phyloP scores from a whole-genome alignment of 495 filamentous ascomycete genomes.

The Apodospora peruviana region DNA sequence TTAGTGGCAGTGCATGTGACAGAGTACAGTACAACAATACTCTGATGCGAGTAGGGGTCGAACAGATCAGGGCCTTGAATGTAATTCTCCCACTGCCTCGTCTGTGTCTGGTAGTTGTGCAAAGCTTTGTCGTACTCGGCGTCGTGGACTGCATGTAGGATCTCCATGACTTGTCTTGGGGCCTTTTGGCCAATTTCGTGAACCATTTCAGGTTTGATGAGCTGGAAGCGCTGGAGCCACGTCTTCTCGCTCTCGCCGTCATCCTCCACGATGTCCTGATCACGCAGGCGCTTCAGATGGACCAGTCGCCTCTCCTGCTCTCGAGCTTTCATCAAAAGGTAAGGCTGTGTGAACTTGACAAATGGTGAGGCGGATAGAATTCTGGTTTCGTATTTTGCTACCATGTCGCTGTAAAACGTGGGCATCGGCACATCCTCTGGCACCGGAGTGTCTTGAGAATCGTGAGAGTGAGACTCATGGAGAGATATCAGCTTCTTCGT shows the following conservation, averaged over 20 bases:
- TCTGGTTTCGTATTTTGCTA: constrained; percentile 83
- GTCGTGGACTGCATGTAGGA: constrained; percentile 88
- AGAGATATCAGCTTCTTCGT: constrained; percentile 33
- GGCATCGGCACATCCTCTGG: constrained; percentile 86
- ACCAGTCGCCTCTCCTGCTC: constrained; percentile 80
- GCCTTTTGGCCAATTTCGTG: constrained; percentile 70
- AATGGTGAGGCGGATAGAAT: constrained; percentile 95
- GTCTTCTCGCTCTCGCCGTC: constrained; percentile 52
- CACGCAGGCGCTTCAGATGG: constrained; percentile 73
- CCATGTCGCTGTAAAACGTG: constrained; percentile 89
- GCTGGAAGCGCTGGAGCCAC: constrained; percentile 66
- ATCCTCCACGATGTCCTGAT: constrained; percentile 63
- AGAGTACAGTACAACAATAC: constrained; percentile 90
- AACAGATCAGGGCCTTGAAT: constrained; percentile 83
- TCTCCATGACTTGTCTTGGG: constrained; percentile 81
- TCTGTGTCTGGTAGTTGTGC: constrained; percentile 91
- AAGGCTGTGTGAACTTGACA: constrained; percentile 89
- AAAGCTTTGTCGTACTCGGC: constrained; percentile 94
- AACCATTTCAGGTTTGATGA: constrained; percentile 94
- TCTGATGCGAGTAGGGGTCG: constrained; percentile 90
- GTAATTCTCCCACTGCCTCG: constrained; percentile 90
- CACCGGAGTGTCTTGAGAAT: constrained; percentile 49
- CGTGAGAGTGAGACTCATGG: constrained; percentile 37
- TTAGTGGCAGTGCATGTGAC: constrained; percentile 86
- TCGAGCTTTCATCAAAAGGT: constrained; percentile 83